phyloP scores from a whole-genome alignment of 2,329 filamentous ascomycete genomes.

The Colletotrichum sp. region DNA sequence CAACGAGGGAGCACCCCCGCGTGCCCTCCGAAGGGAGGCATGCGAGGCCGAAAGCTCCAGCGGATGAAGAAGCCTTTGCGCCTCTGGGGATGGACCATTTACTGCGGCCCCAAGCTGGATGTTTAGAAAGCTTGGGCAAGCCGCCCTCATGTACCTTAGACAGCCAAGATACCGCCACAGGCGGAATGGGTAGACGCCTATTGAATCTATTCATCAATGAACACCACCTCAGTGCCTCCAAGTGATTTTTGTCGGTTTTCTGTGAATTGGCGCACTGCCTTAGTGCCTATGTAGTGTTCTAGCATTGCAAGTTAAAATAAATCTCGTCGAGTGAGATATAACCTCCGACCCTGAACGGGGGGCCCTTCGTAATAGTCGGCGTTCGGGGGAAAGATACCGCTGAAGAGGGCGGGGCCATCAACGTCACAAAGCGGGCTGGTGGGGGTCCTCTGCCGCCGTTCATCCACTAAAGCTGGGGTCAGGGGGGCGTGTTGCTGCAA shows the following conservation, averaged over 20 bases:
- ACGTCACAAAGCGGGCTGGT: constrained; percentile 4
- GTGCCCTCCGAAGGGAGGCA: not conserved
- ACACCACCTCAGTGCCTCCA: not conserved
- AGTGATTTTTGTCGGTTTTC: not conserved
- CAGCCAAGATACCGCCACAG: constrained; percentile 23
- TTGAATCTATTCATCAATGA: constrained; percentile 54
- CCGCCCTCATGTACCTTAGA: constrained; percentile 26
- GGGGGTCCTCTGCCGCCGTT: not conserved
- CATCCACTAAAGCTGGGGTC: not conserved
- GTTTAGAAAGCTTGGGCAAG: constrained; percentile 34
- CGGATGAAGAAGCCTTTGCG: constrained; percentile 6
- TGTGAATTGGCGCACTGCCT: not conserved
- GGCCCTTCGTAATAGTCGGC: not conserved
- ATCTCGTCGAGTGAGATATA: not conserved
- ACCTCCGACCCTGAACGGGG: not conserved
- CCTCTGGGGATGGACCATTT: constrained; percentile 10
- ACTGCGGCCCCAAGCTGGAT: constrained; percentile 29
- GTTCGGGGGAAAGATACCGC: constrained; percentile 15
- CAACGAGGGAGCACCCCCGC: constrained; percentile 13
- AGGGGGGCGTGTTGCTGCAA: not conserved
- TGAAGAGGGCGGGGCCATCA: constrained; percentile 5
- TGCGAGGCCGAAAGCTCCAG: constrained; percentile 18
- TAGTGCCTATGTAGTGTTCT: not conserved
- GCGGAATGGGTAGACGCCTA: constrained; percentile 48
- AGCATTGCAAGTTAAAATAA: not conserved